Evolutionary conservation across 164 flowering plant genomes (phyloP), one percentile per base, ranked within the genome.

Genomic region (Euptelea pleiosperma): DNA sequence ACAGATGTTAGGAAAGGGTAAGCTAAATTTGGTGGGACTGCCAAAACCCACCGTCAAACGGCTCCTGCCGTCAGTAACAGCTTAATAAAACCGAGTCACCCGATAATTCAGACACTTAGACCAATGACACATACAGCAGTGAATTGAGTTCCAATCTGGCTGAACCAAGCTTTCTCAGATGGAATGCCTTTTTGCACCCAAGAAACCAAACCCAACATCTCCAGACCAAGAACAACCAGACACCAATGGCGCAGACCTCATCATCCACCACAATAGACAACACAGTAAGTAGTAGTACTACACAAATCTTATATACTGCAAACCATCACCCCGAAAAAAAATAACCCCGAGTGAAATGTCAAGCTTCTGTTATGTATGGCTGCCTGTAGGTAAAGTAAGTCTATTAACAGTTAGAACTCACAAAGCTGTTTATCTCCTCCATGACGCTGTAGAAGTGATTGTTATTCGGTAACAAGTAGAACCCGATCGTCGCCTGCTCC

Each of bases 381-480:
- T 54, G 68, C 63, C 46, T 50, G 44, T 68, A 22, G 44, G 53
- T 58, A 64, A 58, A 55, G 70, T 64, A 69, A 61, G 48, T 52
- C 65, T 81, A 77, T 70, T 43, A 70, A 68, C 73, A 67, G 72
- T 80, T 57, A 59, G 84, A 69, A 70, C 76, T 59, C 75, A 84
- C 84, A 63, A 86, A 86, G 61, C 67, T 67, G 43, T 67, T 70
- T 34, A 86, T 80, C 77, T 80, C 93, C 61, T 81, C 84, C 90
- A 84, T 84, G 40, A 87, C 82, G 1, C 70, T 67, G 46, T 82
- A 76, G 77, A 81, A 87, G 64, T 87, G 80, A 22, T 76, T 70
- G 52, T 80, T 87, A 50, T 87, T 87, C 2, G 91, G 94, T 57
- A 87, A 66, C 64, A 87, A 75, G 74, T 87, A 87, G 74, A 87